A percentile compares a stretch with the other conserved stretches of the same genome.
Conservation (phyloP, 78 protist genomes). For the Dictyostelium capitatum region DNA sequence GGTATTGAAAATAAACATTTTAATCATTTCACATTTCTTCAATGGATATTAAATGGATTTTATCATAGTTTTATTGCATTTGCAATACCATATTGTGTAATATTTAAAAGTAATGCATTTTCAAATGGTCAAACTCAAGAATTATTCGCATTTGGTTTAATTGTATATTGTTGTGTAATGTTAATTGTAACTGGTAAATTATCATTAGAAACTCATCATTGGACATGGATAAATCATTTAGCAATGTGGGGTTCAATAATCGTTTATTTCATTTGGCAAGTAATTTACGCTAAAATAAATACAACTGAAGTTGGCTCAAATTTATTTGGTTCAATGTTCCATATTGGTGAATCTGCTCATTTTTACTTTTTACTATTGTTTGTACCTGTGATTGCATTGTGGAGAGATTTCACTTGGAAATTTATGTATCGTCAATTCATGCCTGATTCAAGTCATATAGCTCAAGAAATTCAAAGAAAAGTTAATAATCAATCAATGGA, state of each 20-base stretch:
- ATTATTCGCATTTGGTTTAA: background rate
- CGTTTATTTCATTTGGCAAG: slow-evolving; percentile 37
- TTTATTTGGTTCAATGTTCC: slow-evolving; percentile 4
- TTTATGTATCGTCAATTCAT: slow-evolving; percentile 38
- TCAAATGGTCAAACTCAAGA: slow-evolving; percentile 44
- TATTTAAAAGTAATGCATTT: background rate
- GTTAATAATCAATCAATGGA: background rate
- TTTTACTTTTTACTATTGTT: background rate
- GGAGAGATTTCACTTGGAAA: slow-evolving; percentile 12
- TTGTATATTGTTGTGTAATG: slow-evolving; percentile 11
- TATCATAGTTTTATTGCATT: background rate
- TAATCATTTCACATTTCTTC: slow-evolving; percentile 56
- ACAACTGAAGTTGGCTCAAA: slow-evolving; percentile 23
- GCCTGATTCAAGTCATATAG: slow-evolving; percentile 35
- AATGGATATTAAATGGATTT: slow-evolving; percentile 45
- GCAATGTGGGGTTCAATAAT: slow-evolving; percentile 63
- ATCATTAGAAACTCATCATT: slow-evolving; percentile 66
- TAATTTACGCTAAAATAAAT: slow-evolving; percentile 33
- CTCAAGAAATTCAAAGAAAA: slow-evolving; percentile 55
- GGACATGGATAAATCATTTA: slow-evolving; percentile 74
- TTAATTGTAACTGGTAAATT: slow-evolving; percentile 22
- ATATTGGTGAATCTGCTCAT: background rate
- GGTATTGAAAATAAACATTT: slow-evolving; percentile 38
- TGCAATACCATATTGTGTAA: background rate
- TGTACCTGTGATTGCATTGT: background rate